phyloP scores from a whole-genome alignment of 768 basidiomycete genomes.

The Macrolepiota albuminosa region DNA sequence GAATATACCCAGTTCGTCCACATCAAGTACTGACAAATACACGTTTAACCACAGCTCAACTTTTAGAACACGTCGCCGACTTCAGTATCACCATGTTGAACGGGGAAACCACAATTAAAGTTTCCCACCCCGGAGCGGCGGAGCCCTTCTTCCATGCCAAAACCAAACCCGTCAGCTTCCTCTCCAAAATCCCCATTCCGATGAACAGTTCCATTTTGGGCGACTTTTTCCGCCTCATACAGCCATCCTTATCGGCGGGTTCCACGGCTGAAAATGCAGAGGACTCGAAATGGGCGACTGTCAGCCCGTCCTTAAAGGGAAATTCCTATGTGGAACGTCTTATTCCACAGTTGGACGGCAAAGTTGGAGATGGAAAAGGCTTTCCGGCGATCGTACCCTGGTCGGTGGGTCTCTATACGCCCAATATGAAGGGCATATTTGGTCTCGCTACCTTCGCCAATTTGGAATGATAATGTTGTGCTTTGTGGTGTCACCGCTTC shows the following conservation, averaged over 20 bases:
- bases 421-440: constrained; percentile 1
- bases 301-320: constrained; percentile 15
- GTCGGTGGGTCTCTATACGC: constrained; percentile 12
- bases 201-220: constrained; percentile 15
- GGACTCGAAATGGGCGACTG: constrained; percentile 17
- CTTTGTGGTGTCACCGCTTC: too few relatives aligned
- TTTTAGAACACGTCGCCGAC: constrained; percentile 25
- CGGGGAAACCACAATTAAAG: constrained; percentile 21
- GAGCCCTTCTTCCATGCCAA: constrained; percentile 27
- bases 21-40: not conserved
- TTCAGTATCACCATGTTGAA: constrained; percentile 20
- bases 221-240: constrained; percentile 12
- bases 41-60: not conserved
- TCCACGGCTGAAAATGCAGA: constrained; percentile 18
- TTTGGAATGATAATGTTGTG: not conserved
- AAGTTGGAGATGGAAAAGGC: constrained; percentile 20
- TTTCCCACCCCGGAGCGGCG: constrained; percentile 15
- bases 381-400: constrained; percentile 23
- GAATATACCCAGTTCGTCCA: constrained; percentile 28
- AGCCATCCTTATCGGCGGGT: constrained; percentile 19
- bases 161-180: constrained; percentile 20
- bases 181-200: constrained; percentile 21
- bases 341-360: constrained; percentile 13
- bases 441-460: not conserved
- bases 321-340: constrained; percentile 9